Evolutionary conservation across 805 yeast species (phyloP).

Genomic region (Saturnispora gosingensis): DNA sequence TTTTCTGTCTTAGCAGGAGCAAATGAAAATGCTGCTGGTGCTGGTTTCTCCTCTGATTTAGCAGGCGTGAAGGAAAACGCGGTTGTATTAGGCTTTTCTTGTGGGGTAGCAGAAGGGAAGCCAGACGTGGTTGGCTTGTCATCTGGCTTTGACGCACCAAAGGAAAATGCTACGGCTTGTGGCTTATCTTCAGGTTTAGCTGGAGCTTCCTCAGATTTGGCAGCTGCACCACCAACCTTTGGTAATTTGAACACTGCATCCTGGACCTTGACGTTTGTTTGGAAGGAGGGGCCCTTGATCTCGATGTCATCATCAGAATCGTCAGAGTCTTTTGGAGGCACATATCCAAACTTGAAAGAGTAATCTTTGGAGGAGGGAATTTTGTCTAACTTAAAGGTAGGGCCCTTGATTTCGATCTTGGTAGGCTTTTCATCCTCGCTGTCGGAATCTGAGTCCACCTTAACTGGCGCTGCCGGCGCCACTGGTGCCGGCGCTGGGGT

Average conservation of each 20-base stretch:
- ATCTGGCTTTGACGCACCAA: constrained; percentile 7
- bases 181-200: constrained; percentile 10
- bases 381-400: constrained; percentile 42
- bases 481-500: constrained; percentile 2
- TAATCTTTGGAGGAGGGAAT: constrained; percentile 42
- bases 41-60: constrained; percentile 6
- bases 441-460: constrained; percentile 15
- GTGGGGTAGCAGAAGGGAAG: constrained; percentile 2
- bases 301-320: constrained; percentile 56
- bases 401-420: constrained; percentile 56
- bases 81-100: neutral
- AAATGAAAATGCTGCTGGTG: constrained; percentile 1
- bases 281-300: constrained; percentile 67
- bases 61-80: constrained; percentile 14
- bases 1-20: neutral
- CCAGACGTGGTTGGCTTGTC: constrained; percentile 8
- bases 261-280: constrained; percentile 28
- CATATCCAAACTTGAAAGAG: constrained; percentile 39
- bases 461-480: neutral
- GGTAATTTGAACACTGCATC: constrained; percentile 25
- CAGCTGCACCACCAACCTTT: neutral
- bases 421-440: constrained; percentile 35
- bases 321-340: constrained; percentile 27
- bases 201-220: constrained; percentile 15
- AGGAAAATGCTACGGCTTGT: constrained; percentile 11